phyloP scores from a whole-genome alignment of 768 basidiomycete genomes.

The Mycena chlorophos region DNA sequence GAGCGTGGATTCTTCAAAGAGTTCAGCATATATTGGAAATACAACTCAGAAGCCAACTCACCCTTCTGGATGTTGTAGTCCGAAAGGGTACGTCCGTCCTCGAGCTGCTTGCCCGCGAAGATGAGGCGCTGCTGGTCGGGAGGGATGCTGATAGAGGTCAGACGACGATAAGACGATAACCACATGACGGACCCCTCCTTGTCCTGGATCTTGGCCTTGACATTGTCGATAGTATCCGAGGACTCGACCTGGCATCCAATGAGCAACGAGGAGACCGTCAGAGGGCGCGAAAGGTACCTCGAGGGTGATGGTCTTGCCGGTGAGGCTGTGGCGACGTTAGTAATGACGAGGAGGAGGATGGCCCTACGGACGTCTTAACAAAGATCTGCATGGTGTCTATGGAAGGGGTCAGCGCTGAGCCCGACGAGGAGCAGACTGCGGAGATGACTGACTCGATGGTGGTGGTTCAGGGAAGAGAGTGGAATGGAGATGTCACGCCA shows the following conservation, averaged over 20 bases:
- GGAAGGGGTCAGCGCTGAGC: constrained; percentile 38
- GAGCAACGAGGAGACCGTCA: too few relatives aligned
- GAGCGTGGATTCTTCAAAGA: constrained; percentile 59
- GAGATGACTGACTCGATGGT: not conserved
- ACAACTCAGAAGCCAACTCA: too few relatives aligned
- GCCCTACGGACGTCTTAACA: constrained; percentile 38
- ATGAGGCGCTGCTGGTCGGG: constrained; percentile 57
- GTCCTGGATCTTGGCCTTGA: constrained; percentile 74
- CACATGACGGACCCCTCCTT: constrained; percentile 75
- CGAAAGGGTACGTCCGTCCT: constrained; percentile 80
- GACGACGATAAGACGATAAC: constrained; percentile 28
- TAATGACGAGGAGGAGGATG: not conserved
- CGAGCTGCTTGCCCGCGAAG: constrained; percentile 86
- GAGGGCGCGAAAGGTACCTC: too few relatives aligned
- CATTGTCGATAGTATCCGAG: constrained; percentile 73
- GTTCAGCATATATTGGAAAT: too few relatives aligned
- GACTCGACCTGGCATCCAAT: too few relatives aligned
- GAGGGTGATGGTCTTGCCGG: constrained; percentile 71
- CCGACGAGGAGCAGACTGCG: constrained; percentile 13
- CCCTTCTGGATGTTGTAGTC: constrained; percentile 69
- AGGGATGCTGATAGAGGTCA: constrained; percentile 24
- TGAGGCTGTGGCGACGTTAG: constrained; percentile 38
- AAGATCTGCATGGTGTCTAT: constrained; percentile 63
- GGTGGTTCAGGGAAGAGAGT: not conserved
- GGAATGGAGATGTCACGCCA: not conserved